phyloP scores from a whole-genome alignment of 495 filamentous ascomycete genomes.

The Penicillium cataractarum region DNA sequence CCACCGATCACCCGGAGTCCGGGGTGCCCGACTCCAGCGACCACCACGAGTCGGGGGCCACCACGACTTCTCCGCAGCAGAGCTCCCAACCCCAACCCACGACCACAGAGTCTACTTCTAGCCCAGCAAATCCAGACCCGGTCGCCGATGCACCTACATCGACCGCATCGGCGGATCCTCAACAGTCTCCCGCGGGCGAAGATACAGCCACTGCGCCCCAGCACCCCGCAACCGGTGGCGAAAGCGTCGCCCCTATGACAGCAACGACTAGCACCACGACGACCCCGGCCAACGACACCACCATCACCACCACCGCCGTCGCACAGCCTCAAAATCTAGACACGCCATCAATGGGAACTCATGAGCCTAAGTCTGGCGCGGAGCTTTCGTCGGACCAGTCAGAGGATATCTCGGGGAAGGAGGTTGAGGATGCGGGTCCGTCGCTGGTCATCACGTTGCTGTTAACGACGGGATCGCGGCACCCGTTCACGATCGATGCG shows the following conservation, averaged over 20 bases:
- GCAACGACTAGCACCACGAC: slow-evolving; percentile 20
- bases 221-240: slow-evolving; percentile 34
- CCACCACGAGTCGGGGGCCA: slow-evolving; percentile 25
- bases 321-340: slow-evolving; percentile 22
- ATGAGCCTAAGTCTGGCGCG: slow-evolving; percentile 38
- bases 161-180: slow-evolving; percentile 15
- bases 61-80: slow-evolving; percentile 32
- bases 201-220: slow-evolving; percentile 21
- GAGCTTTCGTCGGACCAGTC: slow-evolving; percentile 40
- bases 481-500: slow-evolving; percentile 85
- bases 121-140: slow-evolving; percentile 12
- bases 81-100: slow-evolving; percentile 20
- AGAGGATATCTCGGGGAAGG: slow-evolving; percentile 44
- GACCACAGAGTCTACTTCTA: slow-evolving; percentile 17
- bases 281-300: slow-evolving; percentile 22
- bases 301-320: slow-evolving; percentile 18
- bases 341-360: slow-evolving; percentile 32
- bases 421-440: slow-evolving; percentile 49
- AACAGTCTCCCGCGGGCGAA: slow-evolving; percentile 18
- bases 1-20: slow-evolving; percentile 30
- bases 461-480: slow-evolving; percentile 76
- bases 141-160: slow-evolving; percentile 19
- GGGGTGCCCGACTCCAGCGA: slow-evolving; percentile 23
- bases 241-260: slow-evolving; percentile 32
- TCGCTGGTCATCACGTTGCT: slow-evolving; percentile 70